These are phyloP conservation scores for Sergeia podlipaevii DNA, from an alignment of 208 protist genomes.

Conservation along the genomic window DNA sequence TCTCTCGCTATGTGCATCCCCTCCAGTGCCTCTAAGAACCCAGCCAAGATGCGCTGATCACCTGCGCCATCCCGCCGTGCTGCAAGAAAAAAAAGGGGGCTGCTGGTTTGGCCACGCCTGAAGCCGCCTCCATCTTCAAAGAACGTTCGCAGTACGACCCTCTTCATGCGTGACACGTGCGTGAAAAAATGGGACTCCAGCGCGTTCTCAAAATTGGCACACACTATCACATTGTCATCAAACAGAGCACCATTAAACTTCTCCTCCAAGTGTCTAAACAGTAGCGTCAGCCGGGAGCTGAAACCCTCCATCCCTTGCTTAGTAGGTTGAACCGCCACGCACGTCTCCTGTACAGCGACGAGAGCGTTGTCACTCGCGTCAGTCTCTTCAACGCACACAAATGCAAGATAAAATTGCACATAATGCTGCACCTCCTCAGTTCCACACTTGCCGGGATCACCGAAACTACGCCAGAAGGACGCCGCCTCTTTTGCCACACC, in stretches of 20 bases:
- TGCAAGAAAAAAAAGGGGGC: too few species aligned
- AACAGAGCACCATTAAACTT: conserved; percentile 56
- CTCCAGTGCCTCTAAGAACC: too few species aligned
- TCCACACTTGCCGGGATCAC: conserved; percentile 1
- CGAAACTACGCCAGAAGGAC: conserved; percentile 34
- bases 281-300: conserved; percentile 19
- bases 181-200: too few species aligned
- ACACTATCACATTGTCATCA: conserved; percentile 61
- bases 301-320: background rate
- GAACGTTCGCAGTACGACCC: background rate
- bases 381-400: conserved; percentile 12
- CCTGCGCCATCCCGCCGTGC: too few species aligned
- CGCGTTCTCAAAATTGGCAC: conserved; percentile 20
- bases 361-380: conserved; percentile 2
- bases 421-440: background rate
- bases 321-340: conserved; percentile 4
- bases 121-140: background rate
- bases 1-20: too few species aligned
- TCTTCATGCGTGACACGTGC: conserved; percentile 8
- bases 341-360: background rate
- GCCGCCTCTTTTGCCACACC: conserved; percentile 25
- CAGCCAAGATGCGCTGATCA: too few species aligned
- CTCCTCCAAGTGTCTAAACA: conserved; percentile 60
- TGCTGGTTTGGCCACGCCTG: too few species aligned
- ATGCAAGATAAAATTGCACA: background rate